A percentile compares a stretch with the other conserved stretches of the same genome.
phyloP scores from a whole-genome alignment of 1,284 basidiomycete species.

The Trametes pubescens region DNA sequence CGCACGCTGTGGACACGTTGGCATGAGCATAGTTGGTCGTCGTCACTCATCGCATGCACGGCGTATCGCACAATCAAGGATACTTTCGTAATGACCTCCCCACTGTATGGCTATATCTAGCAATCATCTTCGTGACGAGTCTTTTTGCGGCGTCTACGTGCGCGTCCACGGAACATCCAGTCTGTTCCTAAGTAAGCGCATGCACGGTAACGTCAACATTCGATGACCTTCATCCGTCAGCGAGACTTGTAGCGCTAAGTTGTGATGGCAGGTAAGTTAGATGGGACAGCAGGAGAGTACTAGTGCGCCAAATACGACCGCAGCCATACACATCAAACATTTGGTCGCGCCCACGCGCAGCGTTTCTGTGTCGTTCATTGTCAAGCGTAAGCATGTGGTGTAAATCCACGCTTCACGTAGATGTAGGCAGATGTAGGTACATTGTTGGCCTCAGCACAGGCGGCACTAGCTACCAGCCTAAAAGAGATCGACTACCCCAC shows the following conservation, averaged over 20 bases:
- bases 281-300: no score
- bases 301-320: no score
- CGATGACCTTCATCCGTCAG: no score
- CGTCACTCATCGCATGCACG: conserved; percentile 23
- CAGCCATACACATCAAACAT: no score
- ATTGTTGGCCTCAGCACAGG: background rate
- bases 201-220: no score
- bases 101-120: conserved; percentile 24
- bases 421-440: no score
- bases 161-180: no score
- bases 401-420: background rate
- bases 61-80: conserved; percentile 25
- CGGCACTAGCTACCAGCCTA: background rate
- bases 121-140: conserved; percentile 1
- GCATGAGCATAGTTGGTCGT: conserved; percentile 11
- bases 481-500: conserved; percentile 37
- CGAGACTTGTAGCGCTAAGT: no score
- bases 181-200: no score
- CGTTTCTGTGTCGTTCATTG: no score
- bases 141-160: background rate
- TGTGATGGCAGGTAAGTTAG: no score
- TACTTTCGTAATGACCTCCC: conserved; percentile 28
- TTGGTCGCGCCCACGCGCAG: no score
- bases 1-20: conserved; percentile 27
- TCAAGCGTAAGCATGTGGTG: background rate